Percentiles rank a stretch among this genome's conserved stretches.
These are phyloP conservation scores for Thielaviopsis populi DNA, from an alignment of 2,329 filamentous ascomycete species.

Conservation along the genomic window DNA sequence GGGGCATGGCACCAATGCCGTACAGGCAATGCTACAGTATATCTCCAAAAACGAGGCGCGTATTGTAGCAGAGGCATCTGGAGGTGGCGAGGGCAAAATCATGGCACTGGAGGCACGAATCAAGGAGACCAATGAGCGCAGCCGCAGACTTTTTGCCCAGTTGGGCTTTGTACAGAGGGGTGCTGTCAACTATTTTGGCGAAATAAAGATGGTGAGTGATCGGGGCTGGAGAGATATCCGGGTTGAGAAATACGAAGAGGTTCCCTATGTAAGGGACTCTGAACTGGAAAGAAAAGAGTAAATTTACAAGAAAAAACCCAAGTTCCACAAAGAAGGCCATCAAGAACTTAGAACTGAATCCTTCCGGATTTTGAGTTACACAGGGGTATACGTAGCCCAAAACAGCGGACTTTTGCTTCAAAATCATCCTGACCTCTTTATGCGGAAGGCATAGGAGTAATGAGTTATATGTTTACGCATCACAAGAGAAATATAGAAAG, in stretches of 20 bases:
- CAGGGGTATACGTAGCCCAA: neutral
- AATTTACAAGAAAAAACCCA: neutral
- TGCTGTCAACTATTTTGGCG: conserved; percentile 44
- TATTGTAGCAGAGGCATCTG: conserved; percentile 37
- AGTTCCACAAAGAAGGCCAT: neutral
- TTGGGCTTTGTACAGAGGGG: conserved; percentile 39
- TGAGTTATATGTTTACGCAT: too few species aligned
- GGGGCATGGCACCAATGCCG: conserved; percentile 50
- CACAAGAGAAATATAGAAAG: too few species aligned
- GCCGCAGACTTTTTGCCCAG: conserved; percentile 35
- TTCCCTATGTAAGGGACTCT: conserved; percentile 2
- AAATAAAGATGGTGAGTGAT: conserved; percentile 30
- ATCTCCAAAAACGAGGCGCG: conserved; percentile 36
- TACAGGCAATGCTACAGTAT: conserved; percentile 56
- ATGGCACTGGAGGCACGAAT: conserved; percentile 43
- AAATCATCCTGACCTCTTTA: neutral
- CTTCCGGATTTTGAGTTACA: neutral
- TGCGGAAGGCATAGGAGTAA: too few species aligned
- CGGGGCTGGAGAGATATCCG: conserved; percentile 15
- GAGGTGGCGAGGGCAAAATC: conserved; percentile 22
- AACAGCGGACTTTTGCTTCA: too few species aligned
- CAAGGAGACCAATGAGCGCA: conserved; percentile 38
- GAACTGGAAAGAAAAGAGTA: neutral
- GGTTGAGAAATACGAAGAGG: conserved; percentile 8
- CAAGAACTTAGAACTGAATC: neutral